Conservation (phyloP, 2,329 filamentous ascomycete species). For the Ophiostoma sp. region DNA sequence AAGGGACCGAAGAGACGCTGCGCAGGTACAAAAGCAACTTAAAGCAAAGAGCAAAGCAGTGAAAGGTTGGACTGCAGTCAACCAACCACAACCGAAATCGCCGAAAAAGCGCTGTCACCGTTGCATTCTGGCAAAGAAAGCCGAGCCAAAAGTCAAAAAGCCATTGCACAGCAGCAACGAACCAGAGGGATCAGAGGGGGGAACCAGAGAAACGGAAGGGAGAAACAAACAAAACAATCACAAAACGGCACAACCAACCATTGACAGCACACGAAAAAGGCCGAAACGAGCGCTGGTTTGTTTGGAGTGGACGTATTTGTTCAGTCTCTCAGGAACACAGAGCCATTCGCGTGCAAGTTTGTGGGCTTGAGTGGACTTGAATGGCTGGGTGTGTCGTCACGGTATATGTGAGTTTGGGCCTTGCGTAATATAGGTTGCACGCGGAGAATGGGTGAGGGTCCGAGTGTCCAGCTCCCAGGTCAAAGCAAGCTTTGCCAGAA, state of each 20-base stretch:
- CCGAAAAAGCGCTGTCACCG: conserved; percentile 2
- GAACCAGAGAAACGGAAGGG: background rate
- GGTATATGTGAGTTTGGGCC: conserved; percentile 10
- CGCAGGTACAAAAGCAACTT: background rate
- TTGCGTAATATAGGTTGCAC: conserved; percentile 15
- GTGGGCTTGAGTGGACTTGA: background rate
- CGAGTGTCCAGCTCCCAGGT: background rate
- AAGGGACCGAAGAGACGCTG: background rate
- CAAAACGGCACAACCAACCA: background rate
- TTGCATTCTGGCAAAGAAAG: conserved; percentile 13
- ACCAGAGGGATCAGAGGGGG: background rate
- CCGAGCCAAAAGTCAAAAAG: background rate
- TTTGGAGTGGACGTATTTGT: background rate
- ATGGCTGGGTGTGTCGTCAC: conserved; percentile 15
- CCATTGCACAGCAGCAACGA: too few relatives aligned
- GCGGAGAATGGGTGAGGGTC: background rate
- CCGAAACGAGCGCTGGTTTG: background rate
- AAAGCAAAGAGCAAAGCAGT: background rate
- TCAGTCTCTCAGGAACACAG: background rate
- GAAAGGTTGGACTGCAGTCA: background rate
- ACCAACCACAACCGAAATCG: background rate
- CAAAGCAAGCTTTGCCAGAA: background rate
- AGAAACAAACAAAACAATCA: background rate
- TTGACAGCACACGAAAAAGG: background rate
- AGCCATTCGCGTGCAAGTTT: conserved; percentile 7